phyloP scores from a whole-genome alignment of 1,284 basidiomycete genomes.

The Singerocomus inundabilis region DNA sequence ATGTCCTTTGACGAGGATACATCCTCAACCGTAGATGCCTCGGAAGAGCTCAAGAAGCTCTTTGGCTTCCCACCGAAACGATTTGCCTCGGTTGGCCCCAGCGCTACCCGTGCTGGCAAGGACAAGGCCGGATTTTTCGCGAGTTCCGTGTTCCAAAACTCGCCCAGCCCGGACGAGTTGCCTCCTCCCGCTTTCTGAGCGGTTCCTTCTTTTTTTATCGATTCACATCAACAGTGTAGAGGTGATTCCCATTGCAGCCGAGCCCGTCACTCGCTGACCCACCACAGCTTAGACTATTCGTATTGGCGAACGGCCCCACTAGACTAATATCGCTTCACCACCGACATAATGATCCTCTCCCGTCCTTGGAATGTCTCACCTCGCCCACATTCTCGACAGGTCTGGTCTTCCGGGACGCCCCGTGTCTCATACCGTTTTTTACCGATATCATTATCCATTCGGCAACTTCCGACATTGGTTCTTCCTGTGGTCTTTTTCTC shows the following conservation, averaged over 20 bases:
- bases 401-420: conserved; percentile 19
- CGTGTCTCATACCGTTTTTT: conserved; percentile 31
- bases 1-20: conserved; percentile 69
- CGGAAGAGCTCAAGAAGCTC: conserved; percentile 41
- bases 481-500: conserved; percentile 27
- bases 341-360: conserved; percentile 26
- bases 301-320: conserved; percentile 31
- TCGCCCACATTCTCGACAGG: conserved; percentile 6
- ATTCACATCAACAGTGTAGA: conserved; percentile 40
- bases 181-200: conserved; percentile 62
- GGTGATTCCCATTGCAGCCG: conserved; percentile 28
- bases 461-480: conserved; percentile 37
- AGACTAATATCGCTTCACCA: conserved; percentile 36
- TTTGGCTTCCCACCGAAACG: conserved; percentile 33
- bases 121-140: conserved; percentile 57
- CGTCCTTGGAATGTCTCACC: conserved; percentile 15
- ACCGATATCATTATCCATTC: conserved; percentile 46
- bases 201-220: conserved; percentile 18
- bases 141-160: conserved; percentile 77
- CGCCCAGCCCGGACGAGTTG: conserved; percentile 73
- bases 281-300: conserved; percentile 28
- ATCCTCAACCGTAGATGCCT: conserved; percentile 41
- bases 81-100: conserved; percentile 31
- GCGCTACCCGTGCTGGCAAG: conserved; percentile 26
- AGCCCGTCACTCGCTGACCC: background rate